These are phyloP conservation scores for Nothophytophthora sp. DNA, from an alignment of 352 stramenopile species.

Conservation along the genomic window DNA sequence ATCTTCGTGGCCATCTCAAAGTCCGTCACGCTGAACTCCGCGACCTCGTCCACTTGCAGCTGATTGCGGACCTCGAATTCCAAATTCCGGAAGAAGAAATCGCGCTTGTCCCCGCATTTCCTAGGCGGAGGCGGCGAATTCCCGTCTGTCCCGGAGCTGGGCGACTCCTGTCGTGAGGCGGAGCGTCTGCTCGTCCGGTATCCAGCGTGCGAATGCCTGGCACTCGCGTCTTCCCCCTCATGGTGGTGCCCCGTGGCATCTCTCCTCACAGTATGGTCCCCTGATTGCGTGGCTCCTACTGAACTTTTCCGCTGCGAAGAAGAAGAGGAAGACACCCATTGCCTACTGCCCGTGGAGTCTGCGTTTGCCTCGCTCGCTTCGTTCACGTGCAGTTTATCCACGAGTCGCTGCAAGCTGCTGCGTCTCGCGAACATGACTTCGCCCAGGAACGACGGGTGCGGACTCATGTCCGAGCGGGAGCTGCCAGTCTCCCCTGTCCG, in stretches of 20 bases:
- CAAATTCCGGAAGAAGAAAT: conserved; percentile 85
- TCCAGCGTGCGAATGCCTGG: conserved; percentile 7
- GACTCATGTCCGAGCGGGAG: no score
- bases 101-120: conserved; percentile 82
- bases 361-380: conserved; percentile 17
- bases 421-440: conserved; percentile 33
- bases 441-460: conserved; percentile 37
- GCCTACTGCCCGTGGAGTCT: no score
- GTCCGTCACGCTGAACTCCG: conserved; percentile 79
- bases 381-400: conserved; percentile 45
- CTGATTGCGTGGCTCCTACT: background rate
- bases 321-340: no score
- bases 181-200: conserved; percentile 14
- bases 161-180: conserved; percentile 19
- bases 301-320: conserved; percentile 7
- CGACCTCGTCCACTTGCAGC: conserved; percentile 79
- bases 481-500: no score
- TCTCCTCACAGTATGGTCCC: conserved; percentile 17
- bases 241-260: conserved; percentile 15
- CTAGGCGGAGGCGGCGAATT: conserved; percentile 10
- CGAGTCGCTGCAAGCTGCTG: conserved; percentile 64
- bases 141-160: conserved; percentile 6
- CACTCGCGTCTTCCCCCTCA: conserved; percentile 23
- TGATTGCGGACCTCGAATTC: conserved; percentile 62
- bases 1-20: conserved; percentile 81